Evolutionary conservation across 768 basidiomycete species (phyloP).

Genomic region (Termitomyces titanicus): DNA sequence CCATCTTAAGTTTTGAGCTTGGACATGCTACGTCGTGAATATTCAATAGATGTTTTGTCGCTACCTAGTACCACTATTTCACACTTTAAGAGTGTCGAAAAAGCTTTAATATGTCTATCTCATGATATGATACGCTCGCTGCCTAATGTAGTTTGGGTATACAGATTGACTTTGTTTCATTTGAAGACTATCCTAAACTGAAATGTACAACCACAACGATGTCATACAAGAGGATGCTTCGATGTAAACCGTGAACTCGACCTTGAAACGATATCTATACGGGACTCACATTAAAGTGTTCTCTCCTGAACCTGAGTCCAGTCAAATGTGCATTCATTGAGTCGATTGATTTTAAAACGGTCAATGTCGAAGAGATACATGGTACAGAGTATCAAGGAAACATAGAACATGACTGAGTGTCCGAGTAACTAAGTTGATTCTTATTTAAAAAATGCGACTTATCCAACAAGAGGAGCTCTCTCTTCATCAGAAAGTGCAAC

Average conservation of each 20-base stretch:
- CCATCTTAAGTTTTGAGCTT: background rate
- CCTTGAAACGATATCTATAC: too few relatives aligned
- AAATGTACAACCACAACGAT: too few relatives aligned
- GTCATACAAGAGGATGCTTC: too few relatives aligned
- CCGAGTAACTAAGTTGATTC: background rate
- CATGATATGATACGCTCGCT: too few relatives aligned
- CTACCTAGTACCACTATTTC: background rate
- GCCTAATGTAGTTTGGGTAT: too few relatives aligned
- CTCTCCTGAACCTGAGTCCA: too few relatives aligned
- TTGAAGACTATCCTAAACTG: too few relatives aligned
- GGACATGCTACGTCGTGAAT: background rate
- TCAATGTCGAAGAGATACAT: background rate
- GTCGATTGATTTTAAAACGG: background rate
- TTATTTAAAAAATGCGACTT: background rate
- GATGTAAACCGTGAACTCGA: too few relatives aligned
- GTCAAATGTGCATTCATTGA: too few relatives aligned
- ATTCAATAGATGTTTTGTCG: background rate
- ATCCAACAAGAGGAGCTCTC: conserved; percentile 73
- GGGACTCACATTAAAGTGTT: too few relatives aligned
- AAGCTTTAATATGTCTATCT: background rate
- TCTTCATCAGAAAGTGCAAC: conserved; percentile 82
- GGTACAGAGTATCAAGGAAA: background rate
- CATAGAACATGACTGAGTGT: background rate
- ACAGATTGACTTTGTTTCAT: too few relatives aligned
- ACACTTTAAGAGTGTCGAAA: background rate